Conservation (phyloP, 257 asterid genomes). For the Agastache rugosa region DNA sequence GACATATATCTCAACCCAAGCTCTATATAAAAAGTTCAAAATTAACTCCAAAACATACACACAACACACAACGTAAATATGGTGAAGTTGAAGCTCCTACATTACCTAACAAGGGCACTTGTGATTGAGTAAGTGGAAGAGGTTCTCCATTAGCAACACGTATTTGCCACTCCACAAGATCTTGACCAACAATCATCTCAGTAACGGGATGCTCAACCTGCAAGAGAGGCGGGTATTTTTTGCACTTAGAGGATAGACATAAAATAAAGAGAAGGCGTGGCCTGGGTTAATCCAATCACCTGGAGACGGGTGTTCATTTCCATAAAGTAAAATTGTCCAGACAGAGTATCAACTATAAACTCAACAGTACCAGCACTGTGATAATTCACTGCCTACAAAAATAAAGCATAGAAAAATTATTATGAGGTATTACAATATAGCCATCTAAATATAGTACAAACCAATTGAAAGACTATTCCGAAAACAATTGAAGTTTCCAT, state of each 20-base stretch:
- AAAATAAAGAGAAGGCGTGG: constrained; percentile 28
- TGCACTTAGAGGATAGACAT: constrained; percentile 32
- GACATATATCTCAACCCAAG: constrained; percentile 20
- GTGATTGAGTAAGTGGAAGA: constrained; percentile 81
- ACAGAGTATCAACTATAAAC: constrained; percentile 86
- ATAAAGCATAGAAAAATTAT: constrained; percentile 36
- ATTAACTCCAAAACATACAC: constrained; percentile 25
- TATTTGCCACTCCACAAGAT: constrained; percentile 99
- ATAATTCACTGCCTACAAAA: constrained; percentile 85
- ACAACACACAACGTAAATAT: constrained; percentile 19
- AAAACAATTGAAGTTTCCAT: constrained; percentile 1
- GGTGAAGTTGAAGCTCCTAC: constrained; percentile 23
- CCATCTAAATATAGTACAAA: constrained; percentile 14
- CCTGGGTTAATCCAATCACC: constrained; percentile 55
- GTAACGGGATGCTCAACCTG: constrained; percentile 99
- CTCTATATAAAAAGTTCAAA: constrained; percentile 13
- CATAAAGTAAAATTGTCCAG: constrained; percentile 94
- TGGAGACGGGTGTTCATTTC: constrained; percentile 99
- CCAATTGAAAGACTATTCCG: neutral
- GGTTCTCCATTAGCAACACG: constrained; percentile 95
- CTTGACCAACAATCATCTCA: constrained; percentile 99
- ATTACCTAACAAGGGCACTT: constrained; percentile 90
- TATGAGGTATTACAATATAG: constrained; percentile 4
- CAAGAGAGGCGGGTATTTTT: constrained; percentile 29
- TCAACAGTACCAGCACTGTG: constrained; percentile 97